Base-by-base conservation (phyloP, 2,329 filamentous ascomycete genomes). In the Alternaria gansuensis region DNA sequence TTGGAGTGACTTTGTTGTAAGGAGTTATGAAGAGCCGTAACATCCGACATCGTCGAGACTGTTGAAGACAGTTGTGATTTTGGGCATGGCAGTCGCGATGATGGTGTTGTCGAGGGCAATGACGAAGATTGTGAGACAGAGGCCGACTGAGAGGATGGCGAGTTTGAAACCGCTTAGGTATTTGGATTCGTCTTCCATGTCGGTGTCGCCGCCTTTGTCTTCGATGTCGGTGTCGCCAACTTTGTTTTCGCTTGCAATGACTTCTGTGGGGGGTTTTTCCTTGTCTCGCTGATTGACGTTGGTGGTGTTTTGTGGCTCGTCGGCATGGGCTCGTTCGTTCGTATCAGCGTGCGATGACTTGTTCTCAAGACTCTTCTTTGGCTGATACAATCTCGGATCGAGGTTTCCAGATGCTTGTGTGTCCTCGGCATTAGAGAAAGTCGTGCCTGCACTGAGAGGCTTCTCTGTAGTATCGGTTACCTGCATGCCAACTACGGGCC, bases 1-100 rank as follows among this genome's bases (percentile, higher is more conserved):
- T 56, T 82, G 81, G 0, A 79, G 61, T 1, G 77, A 69, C 36
- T 75, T 78, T 6, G 75, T 81, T 3, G 80, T 72, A 65, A 83
- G 58, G 64, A 85, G 72, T 82, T 87, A 75, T 0, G 72, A 66
- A 0, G 70, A 74, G 3, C 74, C 78, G 54, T 81, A 81, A 78
- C 79, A 81, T 5, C 76, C 78, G 4, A 80, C 74, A 65, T 80
- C 77, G 11, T 71, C 65, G 11, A 81, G 67, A n/a, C 69, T 73
- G 59, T 78, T 71, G 69, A 80, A 81, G 2, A 75, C 71, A 8
- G 71, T 73, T 0, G 79, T 80, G 29, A 81, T 80, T 21, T 71
- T 73, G 0, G 79, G 79, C 14, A 79, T 78, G 0, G 78, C 78
- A 2, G 74, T 76, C 1, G 67, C 67, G 50, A 79, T 75, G 41